Base-by-base conservation (phyloP, 2,329 filamentous ascomycete genomes). In the Alternaria sp. region DNA sequence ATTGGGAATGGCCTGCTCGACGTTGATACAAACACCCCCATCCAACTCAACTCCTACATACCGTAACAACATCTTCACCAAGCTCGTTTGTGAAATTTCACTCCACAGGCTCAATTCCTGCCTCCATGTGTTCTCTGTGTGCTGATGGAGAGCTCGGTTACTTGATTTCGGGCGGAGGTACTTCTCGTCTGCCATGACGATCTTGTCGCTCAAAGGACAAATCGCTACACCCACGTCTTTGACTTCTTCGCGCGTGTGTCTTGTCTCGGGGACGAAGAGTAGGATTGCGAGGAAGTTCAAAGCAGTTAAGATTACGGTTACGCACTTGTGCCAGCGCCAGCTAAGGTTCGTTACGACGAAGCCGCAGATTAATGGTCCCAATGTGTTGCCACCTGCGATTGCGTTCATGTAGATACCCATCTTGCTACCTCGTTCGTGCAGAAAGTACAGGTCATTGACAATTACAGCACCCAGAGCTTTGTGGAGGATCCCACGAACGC, bases 401-500 rank as follows among this genome's bases (percentile, higher is more conserved):
- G 72, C 67, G 52, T 74, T 76, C 63, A 77, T 74, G 58, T 78
- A 79, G 31, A 76, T 67, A 8, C 72, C 68, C 71, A 78, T 76
- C 51, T 77, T 75, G 14, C 62, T 66, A 4, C 71, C 75, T 42
- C 73, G 66, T 56, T 79, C 74, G 54, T 79, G 73, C 24, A 71
- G 39, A 42, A 72, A 74, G 31, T 36, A 48, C 29, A 48, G 21
- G 13, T 34, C 65, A 50, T 78, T 79, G 9, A 79, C 77, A 34
- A 74, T 75, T 11, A 74, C 72, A 5, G 79, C 79, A 21, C 77
- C 80, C 8, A 82, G 60, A 9, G 80, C 79, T 66, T 83, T 0
- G 79, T 81, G 6, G 80, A 76, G 9, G 76, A 78, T 2, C 79
- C 80, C 0, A 79, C 81, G 62, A 82, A 80, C 0, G 79, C 80